Percentiles rank a stretch among this genome's conserved stretches.
Conservation (phyloP, 106 monocot species). For the Posidonia australis region DNA sequence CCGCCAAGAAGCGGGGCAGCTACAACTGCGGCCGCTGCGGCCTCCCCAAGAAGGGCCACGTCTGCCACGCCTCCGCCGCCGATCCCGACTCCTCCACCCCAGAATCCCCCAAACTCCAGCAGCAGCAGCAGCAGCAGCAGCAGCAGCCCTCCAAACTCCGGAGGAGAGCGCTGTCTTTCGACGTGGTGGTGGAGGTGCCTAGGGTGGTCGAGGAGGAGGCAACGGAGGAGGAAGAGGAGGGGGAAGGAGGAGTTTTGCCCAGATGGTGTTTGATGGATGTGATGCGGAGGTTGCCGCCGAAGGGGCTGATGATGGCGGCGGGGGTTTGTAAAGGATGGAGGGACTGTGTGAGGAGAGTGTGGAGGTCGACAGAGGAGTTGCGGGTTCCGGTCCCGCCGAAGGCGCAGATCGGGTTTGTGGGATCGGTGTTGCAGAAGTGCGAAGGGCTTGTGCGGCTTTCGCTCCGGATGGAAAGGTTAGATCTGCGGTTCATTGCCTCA, state of each 20-base stretch:
- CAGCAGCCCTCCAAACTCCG: slow-evolving; percentile 10
- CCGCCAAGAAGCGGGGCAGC: slow-evolving; percentile 65
- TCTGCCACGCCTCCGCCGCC: slow-evolving; percentile 31
- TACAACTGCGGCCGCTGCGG: slow-evolving; percentile 99
- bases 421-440: slow-evolving; percentile 72
- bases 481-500: background rate
- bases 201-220: slow-evolving; percentile 27
- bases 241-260: slow-evolving; percentile 23
- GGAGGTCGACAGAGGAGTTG: slow-evolving; percentile 72
- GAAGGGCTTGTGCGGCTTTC: slow-evolving; percentile 34
- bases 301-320: slow-evolving; percentile 63
- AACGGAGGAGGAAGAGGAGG: slow-evolving; percentile 25
- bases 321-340: slow-evolving; percentile 74
- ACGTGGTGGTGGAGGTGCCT: slow-evolving; percentile 10
- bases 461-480: slow-evolving; percentile 86
- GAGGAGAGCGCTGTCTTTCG: slow-evolving; percentile 54
- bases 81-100: slow-evolving; percentile 25
- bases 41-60: slow-evolving; percentile 89
- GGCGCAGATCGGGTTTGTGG: slow-evolving; percentile 61
- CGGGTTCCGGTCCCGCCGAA: slow-evolving; percentile 33
- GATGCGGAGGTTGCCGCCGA: slow-evolving; percentile 51
- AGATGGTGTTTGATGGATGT: slow-evolving; percentile 39
- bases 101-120: no score
- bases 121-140: no score
- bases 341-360: slow-evolving; percentile 65